These are phyloP conservation scores for Pseudozyma hubeiensis DNA, from an alignment of 1,284 basidiomycete species.

Conservation along the genomic window DNA sequence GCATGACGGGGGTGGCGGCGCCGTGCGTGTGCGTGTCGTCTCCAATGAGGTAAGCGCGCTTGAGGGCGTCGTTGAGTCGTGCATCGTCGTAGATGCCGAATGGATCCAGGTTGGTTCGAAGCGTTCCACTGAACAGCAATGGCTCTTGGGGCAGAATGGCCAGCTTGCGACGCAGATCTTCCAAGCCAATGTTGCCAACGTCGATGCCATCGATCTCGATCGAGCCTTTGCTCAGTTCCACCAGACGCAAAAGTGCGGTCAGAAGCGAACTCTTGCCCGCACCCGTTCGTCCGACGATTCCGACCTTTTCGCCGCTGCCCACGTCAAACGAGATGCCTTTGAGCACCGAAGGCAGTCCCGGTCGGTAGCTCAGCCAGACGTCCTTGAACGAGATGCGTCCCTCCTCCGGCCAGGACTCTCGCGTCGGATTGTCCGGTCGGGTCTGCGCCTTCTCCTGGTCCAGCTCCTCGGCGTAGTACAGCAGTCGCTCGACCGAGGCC, in stretches of 20 bases:
- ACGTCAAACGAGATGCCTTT: slow-evolving; percentile 71
- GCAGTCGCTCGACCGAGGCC: slow-evolving; percentile 66
- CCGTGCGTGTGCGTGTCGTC: slow-evolving; percentile 50
- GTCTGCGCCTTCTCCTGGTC: slow-evolving; percentile 65
- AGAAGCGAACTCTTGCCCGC: slow-evolving; percentile 80
- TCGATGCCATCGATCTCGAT: slow-evolving; percentile 80
- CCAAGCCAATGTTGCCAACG: slow-evolving; percentile 71
- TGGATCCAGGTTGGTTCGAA: slow-evolving; percentile 69
- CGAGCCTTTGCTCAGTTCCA: slow-evolving; percentile 75
- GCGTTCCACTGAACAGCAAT: slow-evolving; percentile 68
- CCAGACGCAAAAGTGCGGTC: slow-evolving; percentile 78
- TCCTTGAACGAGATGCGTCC: slow-evolving; percentile 66
- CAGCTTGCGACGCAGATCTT: slow-evolving; percentile 63
- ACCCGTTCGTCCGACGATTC: slow-evolving; percentile 72
- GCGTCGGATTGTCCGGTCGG: slow-evolving; percentile 49
- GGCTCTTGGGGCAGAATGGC: slow-evolving; percentile 67
- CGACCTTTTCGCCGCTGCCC: slow-evolving; percentile 72
- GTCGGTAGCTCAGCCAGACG: slow-evolving; percentile 71
- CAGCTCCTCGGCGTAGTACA: slow-evolving; percentile 64
- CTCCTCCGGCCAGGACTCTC: slow-evolving; percentile 63
- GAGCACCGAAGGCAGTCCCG: slow-evolving; percentile 71
- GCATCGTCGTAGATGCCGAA: slow-evolving; percentile 68
- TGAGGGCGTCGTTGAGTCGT: slow-evolving; percentile 67
- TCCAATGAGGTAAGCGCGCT: slow-evolving; percentile 66
- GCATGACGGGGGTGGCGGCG: slow-evolving; percentile 29